These are phyloP conservation scores for Eleusine indica DNA, from an alignment of 176 grass and related monocot species.

Conservation along the genomic window DNA sequence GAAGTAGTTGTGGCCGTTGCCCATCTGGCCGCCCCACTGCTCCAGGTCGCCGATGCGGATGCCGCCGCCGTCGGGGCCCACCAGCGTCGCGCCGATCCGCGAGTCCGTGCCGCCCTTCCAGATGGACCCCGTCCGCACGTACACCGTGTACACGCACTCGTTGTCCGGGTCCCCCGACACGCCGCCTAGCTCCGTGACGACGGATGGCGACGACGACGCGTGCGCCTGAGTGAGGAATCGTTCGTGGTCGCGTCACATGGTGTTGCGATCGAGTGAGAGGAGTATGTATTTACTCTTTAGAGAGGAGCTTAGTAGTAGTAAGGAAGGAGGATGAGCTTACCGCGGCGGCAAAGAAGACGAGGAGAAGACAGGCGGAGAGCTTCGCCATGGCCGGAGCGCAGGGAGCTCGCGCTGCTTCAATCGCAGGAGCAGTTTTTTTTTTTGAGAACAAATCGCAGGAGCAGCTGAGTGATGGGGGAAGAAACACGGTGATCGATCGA, in stretches of 20 bases:
- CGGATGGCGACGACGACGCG: background rate
- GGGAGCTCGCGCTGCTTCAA: background rate
- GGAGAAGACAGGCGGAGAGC: constrained; percentile 7
- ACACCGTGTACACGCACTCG: constrained; percentile 92
- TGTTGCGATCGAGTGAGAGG: background rate
- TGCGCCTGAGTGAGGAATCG: background rate
- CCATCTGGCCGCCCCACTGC: constrained; percentile 78
- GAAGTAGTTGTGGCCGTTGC: constrained; percentile 69
- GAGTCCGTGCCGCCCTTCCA: constrained; percentile 86
- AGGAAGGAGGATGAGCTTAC: constrained; percentile 3
- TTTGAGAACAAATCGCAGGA: background rate
- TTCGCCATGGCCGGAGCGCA: constrained; percentile 25
- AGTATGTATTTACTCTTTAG: background rate
- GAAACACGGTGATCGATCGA: background rate
- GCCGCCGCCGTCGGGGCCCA: constrained; percentile 53
- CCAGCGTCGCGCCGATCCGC: constrained; percentile 61
- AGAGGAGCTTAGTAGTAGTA: background rate
- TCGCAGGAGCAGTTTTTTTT: background rate
- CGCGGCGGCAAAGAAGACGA: background rate
- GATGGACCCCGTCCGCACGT: constrained; percentile 74
- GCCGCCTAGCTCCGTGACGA: background rate
- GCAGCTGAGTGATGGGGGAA: background rate
- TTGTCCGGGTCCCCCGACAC: constrained; percentile 34
- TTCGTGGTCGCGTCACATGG: background rate
- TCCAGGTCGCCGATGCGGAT: constrained; percentile 63